Base-by-base conservation (phyloP, 768 basidiomycete genomes). In the Hypholoma fasciculare region DNA sequence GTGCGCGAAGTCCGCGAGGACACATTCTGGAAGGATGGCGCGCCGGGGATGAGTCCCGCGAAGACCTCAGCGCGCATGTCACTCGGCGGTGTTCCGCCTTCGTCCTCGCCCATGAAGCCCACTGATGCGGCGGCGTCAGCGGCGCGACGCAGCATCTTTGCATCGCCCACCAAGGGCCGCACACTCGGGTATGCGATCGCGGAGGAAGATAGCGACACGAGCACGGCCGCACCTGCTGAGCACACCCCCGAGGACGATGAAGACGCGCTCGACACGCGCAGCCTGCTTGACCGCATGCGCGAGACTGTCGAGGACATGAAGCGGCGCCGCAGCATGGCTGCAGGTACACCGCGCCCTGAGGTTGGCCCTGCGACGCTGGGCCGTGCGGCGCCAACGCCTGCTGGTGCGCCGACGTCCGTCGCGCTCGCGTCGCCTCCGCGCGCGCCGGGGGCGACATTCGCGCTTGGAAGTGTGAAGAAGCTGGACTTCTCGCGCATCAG, bases 1-100 rank as follows among this genome's bases (percentile, higher is more conserved):
- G 66, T 87, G 39, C 74, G 71, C 3, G 70, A 76, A 27, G 49
- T 66, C 14, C 58, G 40, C 72, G 76, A 61, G 67, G 83, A 58
- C 73, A 80, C 67, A 54, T 83, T 82, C 65, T 85, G 82, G 68
- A 76, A 71, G 17, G 82, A 78, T 19, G 79, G 81, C 17, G 75
- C 80, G 13, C 86, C 86, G 1, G 86, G 85, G 1, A 74, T 84
- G 72, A 69, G 69, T 65, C 67, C 68, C 67, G 59, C 67, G 69
- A 71, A 61, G 58, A 44, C 37, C 36, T 56, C 62, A 34, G 64
- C 42, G 50, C 58, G 57, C 27, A 49, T 62, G 37, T 44, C 52
- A 37, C 34, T 55, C 51, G 53, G 56, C 44, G 49, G 52, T 60
- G 54, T 34, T n/a, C 42, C 38, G 44, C 40, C 11, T 17, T 40